phyloP scores from a whole-genome alignment of 2,329 filamentous ascomycete genomes.

The Diaporthe citri region DNA sequence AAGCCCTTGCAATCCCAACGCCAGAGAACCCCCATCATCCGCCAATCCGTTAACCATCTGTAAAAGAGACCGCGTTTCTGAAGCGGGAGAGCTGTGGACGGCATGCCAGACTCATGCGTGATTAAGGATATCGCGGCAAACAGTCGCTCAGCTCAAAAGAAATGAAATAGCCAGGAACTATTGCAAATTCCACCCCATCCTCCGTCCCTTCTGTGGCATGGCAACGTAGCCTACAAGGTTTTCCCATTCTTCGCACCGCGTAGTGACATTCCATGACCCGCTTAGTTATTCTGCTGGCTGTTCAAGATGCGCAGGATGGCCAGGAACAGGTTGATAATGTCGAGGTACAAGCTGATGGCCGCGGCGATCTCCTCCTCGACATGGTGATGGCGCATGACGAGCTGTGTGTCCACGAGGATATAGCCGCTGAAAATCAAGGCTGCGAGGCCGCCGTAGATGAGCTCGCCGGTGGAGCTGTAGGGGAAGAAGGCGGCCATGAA shows the following conservation, averaged over 20 bases:
- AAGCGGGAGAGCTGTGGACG: neutral
- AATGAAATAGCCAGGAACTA: neutral
- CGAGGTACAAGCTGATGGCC: slow-evolving; percentile 93
- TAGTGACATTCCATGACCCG: neutral
- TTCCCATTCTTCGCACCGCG: neutral
- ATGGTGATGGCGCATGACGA: slow-evolving; percentile 95
- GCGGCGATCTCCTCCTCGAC: slow-evolving; percentile 98
- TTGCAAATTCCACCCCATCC: neutral
- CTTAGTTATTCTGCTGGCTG: slow-evolving; percentile 92
- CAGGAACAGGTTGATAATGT: slow-evolving; percentile 97
- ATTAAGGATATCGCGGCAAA: neutral
- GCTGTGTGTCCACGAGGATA: slow-evolving; percentile 95
- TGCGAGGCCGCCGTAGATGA: slow-evolving; percentile 84
- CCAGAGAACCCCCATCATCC: neutral
- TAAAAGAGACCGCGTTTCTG: neutral
- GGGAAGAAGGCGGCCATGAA: slow-evolving; percentile 95
- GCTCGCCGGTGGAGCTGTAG: slow-evolving; percentile 82
- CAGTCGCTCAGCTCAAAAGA: neutral
- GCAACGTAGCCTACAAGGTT: neutral
- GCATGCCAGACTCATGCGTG: neutral
- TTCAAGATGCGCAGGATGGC: slow-evolving; percentile 96
- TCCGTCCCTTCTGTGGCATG: neutral
- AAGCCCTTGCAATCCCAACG: slow-evolving; percentile 9
- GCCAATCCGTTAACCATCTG: neutral
- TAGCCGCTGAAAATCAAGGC: slow-evolving; percentile 95